Evolutionary conservation across 2,329 filamentous ascomycete genomes (phyloP), one percentile per base, ranked within the genome.

Genomic region (Phoma herbarum): DNA sequence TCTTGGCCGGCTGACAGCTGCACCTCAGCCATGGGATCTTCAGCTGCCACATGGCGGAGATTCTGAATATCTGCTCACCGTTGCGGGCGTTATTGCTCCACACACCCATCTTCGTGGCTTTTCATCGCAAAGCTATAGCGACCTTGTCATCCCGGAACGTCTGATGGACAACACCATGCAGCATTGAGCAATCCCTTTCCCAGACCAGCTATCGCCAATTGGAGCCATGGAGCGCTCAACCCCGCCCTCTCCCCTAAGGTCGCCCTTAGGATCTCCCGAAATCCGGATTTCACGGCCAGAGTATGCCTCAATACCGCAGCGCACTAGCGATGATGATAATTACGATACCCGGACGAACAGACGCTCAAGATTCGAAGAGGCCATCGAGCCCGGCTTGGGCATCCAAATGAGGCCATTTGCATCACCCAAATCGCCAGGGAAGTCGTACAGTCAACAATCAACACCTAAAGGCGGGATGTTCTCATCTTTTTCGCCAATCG

Each of bases 331-430:
- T n/a, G 57, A 68, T 57, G 64, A 65, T 7, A 61, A 52, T n/a
- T 39, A 45, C 39, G 46, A 65, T 1, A 31, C 45, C 3, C 62
- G 52, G 18, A 50, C 41, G 51, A 53, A 66, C 11, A 61, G 57
- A 37, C 57, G 56, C n/a, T 60, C 68, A 2, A 63, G 60, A 42
- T 70, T 64, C 43, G 56, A 62, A 37, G 62, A 68, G 41, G 39
- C 55, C 20, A 47, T 65, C 10, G 67, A 66, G 18, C 59, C 65
- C 9, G 70, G 70, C n/a, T 55, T 71, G 14, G 68, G 69, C 2
- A 73, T 75, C 18, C 67, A 67, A 20, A 71, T 75, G 69, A 58
- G 56, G 28, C 57, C 67, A 11, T 60, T 70, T 31, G 41, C 61
- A 35, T 63, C 67, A 11, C 67, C 67, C 20, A 63, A 59, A n/a